Base-by-base conservation (phyloP, 352 stramenopile genomes). In the Pythium sukuiense region DNA sequence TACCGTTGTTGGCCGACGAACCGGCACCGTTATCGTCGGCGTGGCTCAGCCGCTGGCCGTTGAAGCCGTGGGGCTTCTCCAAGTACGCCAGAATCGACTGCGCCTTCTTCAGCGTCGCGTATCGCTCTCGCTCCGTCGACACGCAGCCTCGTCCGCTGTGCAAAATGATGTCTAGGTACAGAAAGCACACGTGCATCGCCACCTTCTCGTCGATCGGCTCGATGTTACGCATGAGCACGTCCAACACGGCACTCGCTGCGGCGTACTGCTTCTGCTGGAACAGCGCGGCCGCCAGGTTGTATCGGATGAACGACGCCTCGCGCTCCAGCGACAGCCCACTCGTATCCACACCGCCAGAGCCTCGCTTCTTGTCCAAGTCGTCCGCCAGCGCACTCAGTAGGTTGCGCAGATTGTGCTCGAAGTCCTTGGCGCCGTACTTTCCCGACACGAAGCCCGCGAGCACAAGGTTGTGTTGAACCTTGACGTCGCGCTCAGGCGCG, bases 101-200 rank as follows among this genome's bases (percentile, higher is more conserved):
- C 29, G 90, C 88, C 63, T 97, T 94, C 71, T 96, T 92, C 18
- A 86, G 76, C 50, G 93, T 85, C 55, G 74, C 72, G 9, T 67
- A 73, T 20, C 74, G 83, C 59, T 89, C 87, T 61, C 71, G 74
- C 60, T 98, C 89, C 0, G 89, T 89, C 52, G 75, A 84, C 14
- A 96, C 88, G 61, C 89, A 92, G 35, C 88, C 87, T 8, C 89
- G 84, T 26, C 83, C 92, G 63, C 88, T 96, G 71, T 97, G 89
- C 63, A 97, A 71, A 33, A 97, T 90, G 43, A 97, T 86, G 71
- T 98, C 92, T 33, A 98, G 70, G 62, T 97, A 95, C 63, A 98
- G 70, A 68, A 97, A 97, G 79, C 90, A 96, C 41, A 97, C 89
- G 77, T 97, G 89, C 85, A 98, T 96, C 13, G 90, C 90, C 52